A percentile compares a stretch with the other conserved stretches of the same genome.
Evolutionary conservation across 148 eudicot genomes (phyloP).

Genomic region (Fagopyrum homotropicum): DNA sequence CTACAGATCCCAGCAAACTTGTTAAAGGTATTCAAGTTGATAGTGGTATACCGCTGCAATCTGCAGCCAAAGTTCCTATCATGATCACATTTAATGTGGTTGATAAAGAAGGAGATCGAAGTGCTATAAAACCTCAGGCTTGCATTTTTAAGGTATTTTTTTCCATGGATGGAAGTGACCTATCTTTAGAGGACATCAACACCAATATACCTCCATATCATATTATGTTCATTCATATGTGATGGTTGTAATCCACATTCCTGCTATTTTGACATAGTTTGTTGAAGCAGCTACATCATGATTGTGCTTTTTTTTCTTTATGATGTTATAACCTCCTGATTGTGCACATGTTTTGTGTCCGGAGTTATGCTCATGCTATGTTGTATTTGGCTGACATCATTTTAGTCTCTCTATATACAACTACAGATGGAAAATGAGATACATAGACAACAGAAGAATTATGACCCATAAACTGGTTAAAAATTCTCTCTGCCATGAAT

Average conservation of each 20-base stretch:
- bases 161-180: not conserved
- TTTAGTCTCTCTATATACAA: constrained; percentile 1
- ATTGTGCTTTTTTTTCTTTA: not conserved
- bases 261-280: not conserved
- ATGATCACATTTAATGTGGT: constrained; percentile 97
- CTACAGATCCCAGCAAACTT: constrained; percentile 84
- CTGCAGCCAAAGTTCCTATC: constrained; percentile 98
- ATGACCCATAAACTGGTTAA: not conserved
- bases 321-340: constrained; percentile 1
- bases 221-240: not conserved
- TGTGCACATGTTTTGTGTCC: not conserved
- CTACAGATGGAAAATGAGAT: constrained; percentile 1
- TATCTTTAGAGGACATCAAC: not conserved
- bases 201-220: not conserved
- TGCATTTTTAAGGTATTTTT: constrained; percentile 89
- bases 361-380: not conserved
- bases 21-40: constrained; percentile 89
- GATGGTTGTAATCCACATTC: not conserved
- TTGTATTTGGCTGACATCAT: not conserved
- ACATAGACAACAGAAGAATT: not conserved
- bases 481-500: not conserved
- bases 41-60: constrained; percentile 96
- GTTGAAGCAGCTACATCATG: not conserved
- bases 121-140: constrained; percentile 81
- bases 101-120: constrained; percentile 60